These are phyloP conservation scores for Pseudocercospora macadamiae DNA, from an alignment of 2,329 filamentous ascomycete species.

Conservation along the genomic window DNA sequence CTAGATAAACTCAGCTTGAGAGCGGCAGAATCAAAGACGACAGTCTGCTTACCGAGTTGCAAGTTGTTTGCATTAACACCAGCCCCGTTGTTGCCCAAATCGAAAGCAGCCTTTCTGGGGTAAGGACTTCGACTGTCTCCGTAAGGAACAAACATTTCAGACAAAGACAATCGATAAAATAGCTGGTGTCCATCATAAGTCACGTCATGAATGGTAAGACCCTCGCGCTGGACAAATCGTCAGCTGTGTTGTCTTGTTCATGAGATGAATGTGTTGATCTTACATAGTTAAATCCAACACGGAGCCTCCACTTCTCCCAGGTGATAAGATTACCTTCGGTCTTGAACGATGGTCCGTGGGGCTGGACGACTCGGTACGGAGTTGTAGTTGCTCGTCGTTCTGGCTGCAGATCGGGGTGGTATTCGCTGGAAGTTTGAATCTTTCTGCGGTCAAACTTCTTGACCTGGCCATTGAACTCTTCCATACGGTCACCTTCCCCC, in stretches of 20 bases:
- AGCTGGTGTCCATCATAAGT: constrained; percentile 56
- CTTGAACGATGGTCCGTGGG: constrained; percentile 68
- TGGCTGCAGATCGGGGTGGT: constrained; percentile 62
- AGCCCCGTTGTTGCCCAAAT: constrained; percentile 68
- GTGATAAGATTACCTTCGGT: constrained; percentile 57
- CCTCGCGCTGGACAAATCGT: too few relatives aligned
- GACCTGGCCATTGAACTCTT: too few relatives aligned
- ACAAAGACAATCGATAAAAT: constrained; percentile 68
- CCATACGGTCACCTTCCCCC: too few relatives aligned
- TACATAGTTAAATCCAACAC: constrained; percentile 64
- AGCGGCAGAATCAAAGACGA: too few relatives aligned
- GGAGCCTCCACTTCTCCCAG: constrained; percentile 68
- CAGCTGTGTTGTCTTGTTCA: too few relatives aligned
- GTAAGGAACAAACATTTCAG: constrained; percentile 68
- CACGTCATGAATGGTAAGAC: constrained; percentile 69
- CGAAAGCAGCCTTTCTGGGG: constrained; percentile 71
- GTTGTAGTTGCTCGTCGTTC: constrained; percentile 55
- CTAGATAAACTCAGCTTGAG: too few relatives aligned
- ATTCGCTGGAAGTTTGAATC: constrained; percentile 67
- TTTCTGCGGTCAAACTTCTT: background rate
- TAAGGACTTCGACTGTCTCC: constrained; percentile 68
- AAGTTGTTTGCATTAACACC: constrained; percentile 71
- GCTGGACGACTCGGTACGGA: constrained; percentile 73
- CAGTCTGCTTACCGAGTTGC: constrained; percentile 66
- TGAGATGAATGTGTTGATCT: too few relatives aligned